Percentiles rank a stretch among this genome's conserved stretches.
These are phyloP conservation scores for Annulohypoxylon maeteangense DNA, from an alignment of 495 filamentous ascomycete genomes.

Conservation along the genomic window DNA sequence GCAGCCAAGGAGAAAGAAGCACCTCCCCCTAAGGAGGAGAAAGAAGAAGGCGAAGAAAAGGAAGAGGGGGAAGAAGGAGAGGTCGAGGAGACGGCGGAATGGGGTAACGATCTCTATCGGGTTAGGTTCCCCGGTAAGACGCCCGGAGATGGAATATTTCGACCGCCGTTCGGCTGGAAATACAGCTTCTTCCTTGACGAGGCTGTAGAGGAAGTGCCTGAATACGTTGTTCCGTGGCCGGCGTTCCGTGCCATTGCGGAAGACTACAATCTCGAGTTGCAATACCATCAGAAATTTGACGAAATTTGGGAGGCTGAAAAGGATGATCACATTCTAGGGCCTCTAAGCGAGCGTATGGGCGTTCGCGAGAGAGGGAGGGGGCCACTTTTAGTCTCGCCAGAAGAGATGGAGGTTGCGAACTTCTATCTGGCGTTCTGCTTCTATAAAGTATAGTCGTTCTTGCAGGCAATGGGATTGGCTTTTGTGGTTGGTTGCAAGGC, in stretches of 20 bases:
- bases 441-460: conserved; percentile 76
- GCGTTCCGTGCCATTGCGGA: conserved; percentile 94
- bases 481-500: background rate
- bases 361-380: conserved; percentile 79
- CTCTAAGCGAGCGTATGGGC: conserved; percentile 92
- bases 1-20: conserved; percentile 42
- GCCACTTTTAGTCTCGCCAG: conserved; percentile 71
- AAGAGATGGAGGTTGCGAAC: conserved; percentile 89
- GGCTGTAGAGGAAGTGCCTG: conserved; percentile 93
- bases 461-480: background rate
- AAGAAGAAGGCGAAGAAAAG: conserved; percentile 50
- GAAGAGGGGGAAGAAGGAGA: conserved; percentile 59
- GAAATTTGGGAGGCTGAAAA: conserved; percentile 94
- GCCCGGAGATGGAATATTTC: conserved; percentile 83
- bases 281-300: conserved; percentile 87
- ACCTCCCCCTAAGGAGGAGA: conserved; percentile 43
- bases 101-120: conserved; percentile 92
- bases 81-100: conserved; percentile 70
- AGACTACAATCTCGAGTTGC: conserved; percentile 94
- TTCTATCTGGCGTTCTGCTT: conserved; percentile 96
- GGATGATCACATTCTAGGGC: conserved; percentile 78
- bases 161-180: conserved; percentile 96
- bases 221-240: conserved; percentile 99
- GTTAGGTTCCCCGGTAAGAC: conserved; percentile 86
- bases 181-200: conserved; percentile 96